Percentiles rank a stretch among this genome's conserved stretches.
phyloP scores from a whole-genome alignment of 306 rosid genomes.

The Ochetophila trinervis region DNA sequence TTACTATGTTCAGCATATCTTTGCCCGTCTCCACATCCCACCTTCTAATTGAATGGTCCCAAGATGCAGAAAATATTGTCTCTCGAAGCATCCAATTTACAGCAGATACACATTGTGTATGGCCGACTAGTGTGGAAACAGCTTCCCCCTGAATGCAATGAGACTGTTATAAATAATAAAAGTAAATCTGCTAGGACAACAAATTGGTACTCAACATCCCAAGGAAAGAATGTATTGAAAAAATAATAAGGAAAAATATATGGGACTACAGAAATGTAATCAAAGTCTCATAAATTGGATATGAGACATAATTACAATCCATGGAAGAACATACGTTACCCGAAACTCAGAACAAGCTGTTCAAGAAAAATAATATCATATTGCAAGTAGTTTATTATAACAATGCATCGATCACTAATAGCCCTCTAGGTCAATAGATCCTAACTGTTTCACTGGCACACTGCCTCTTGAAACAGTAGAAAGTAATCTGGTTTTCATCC shows the following conservation, averaged over 20 bases:
- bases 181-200: background rate
- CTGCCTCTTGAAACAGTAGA: background rate
- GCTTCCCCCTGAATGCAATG: constrained; percentile 60
- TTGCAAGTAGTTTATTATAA: background rate
- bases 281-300: too few species aligned
- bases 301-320: too few species aligned
- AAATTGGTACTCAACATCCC: background rate
- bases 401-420: background rate
- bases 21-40: constrained; percentile 90
- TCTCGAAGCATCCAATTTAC: constrained; percentile 75
- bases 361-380: background rate
- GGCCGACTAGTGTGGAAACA: constrained; percentile 73
- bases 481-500: background rate
- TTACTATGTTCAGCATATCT: constrained; percentile 54
- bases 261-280: too few species aligned
- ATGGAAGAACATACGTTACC: too few species aligned
- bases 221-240: background rate
- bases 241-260: background rate
- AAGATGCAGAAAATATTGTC: constrained; percentile 78
- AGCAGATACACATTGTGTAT: constrained; percentile 83
- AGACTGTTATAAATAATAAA: constrained; percentile 4
- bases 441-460: background rate
- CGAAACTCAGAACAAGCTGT: too few species aligned
- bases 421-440: background rate
- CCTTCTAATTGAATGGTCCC: constrained; percentile 84